phyloP scores from a whole-genome alignment of 148 eudicot genomes.

The Talinum fruticosum region DNA sequence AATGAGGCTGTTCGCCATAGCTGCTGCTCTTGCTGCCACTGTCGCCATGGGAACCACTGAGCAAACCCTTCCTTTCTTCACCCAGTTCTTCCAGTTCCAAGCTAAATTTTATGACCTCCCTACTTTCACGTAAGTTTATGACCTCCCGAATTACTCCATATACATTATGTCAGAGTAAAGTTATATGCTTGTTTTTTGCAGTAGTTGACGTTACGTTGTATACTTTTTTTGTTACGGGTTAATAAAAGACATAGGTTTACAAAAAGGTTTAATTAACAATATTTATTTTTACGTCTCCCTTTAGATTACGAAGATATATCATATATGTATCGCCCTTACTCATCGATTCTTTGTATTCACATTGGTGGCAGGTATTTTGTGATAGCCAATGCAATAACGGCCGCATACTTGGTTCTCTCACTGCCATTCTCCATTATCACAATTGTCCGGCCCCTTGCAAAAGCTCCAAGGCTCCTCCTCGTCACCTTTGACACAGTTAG shows the following conservation, averaged over 20 bases:
- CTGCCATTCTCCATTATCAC: slow-evolving; percentile 78
- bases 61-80: slow-evolving; percentile 53
- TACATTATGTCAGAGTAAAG: no score
- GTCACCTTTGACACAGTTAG: slow-evolving; percentile 66
- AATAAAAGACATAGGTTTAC: no score
- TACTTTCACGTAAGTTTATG: slow-evolving; percentile 41
- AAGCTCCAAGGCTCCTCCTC: slow-evolving; percentile 59
- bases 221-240: no score
- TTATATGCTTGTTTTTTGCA: no score
- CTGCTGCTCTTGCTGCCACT: slow-evolving; percentile 36
- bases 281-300: no score
- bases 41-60: slow-evolving; percentile 42
- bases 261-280: no score
- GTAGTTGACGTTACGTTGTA: no score
- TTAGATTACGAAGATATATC: no score
- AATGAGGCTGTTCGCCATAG: slow-evolving; percentile 35
- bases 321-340: no score
- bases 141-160: no score
- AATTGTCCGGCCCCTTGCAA: slow-evolving; percentile 69
- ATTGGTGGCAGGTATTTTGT: slow-evolving; percentile 65
- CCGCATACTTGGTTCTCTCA: slow-evolving; percentile 63
- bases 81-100: slow-evolving; percentile 50
- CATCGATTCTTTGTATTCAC: no score
- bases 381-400: slow-evolving; percentile 54
- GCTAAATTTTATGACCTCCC: slow-evolving; percentile 46